A percentile compares a stretch with the other conserved stretches of the same genome.
These are phyloP conservation scores for Arabis hirsuta DNA, from an alignment of 345 rosid genomes.

Conservation along the genomic window DNA sequence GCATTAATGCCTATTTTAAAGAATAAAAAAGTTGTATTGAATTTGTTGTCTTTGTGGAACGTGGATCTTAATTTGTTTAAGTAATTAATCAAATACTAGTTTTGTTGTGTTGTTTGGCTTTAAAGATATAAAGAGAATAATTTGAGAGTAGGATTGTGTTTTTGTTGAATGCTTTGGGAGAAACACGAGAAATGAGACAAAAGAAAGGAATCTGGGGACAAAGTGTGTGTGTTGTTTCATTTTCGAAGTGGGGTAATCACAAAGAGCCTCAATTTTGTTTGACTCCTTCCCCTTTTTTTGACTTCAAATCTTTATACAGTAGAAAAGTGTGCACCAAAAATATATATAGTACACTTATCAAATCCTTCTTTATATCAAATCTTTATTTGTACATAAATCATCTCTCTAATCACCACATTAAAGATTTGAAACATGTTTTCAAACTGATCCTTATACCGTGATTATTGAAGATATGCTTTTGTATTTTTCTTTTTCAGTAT, in stretches of 20 bases:
- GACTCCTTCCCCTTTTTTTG: slow-evolving; percentile 57
- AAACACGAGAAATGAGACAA: slow-evolving; percentile 48
- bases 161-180: slow-evolving; percentile 43
- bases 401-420: slow-evolving; percentile 14
- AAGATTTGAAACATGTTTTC: background rate
- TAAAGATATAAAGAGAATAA: slow-evolving; percentile 14
- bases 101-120: background rate
- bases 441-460: background rate
- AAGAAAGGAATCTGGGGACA: slow-evolving; percentile 68
- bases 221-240: slow-evolving; percentile 64
- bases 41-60: background rate
- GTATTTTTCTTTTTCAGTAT: background rate
- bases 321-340: slow-evolving; percentile 28
- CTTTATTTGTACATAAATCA: slow-evolving; percentile 27
- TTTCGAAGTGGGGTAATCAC: slow-evolving; percentile 66
- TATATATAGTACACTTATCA: slow-evolving; percentile 16
- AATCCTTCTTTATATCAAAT: slow-evolving; percentile 22
- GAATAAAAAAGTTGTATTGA: no score
- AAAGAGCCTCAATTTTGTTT: slow-evolving; percentile 48
- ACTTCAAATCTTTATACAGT: slow-evolving; percentile 50
- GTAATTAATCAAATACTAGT: background rate
- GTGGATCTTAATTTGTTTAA: background rate
- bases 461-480: background rate
- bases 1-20: no score
- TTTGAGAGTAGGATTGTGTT: slow-evolving; percentile 23